phyloP scores from a whole-genome alignment of 441 rosid genomes.

The California macrophylla region DNA sequence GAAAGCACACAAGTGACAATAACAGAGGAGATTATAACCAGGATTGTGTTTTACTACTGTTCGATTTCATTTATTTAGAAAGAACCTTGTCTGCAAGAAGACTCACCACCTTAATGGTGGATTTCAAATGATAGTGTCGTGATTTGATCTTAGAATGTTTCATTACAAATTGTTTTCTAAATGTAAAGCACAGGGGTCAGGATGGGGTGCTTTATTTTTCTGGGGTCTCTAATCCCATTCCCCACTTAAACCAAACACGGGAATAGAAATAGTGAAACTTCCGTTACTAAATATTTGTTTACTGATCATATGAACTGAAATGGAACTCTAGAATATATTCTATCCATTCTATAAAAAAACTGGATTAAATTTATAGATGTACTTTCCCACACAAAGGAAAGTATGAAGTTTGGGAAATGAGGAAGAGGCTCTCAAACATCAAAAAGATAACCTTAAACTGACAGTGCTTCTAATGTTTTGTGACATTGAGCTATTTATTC shows the following conservation, averaged over 20 bases:
- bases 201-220: not conserved
- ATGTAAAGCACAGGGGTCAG: not conserved
- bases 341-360: not conserved
- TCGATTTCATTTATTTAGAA: not conserved
- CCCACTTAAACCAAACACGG: not conserved
- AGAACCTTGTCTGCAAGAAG: not conserved
- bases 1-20: not conserved
- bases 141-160: not conserved
- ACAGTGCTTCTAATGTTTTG: not conserved
- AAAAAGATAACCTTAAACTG: not conserved
- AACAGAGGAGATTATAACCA: not conserved
- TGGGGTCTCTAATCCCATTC: not conserved
- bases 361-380: not conserved
- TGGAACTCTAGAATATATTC: not conserved
- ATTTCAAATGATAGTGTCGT: not conserved
- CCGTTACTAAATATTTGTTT: not conserved
- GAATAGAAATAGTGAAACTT: not conserved
- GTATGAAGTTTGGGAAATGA: not conserved
- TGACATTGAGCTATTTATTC: not conserved
- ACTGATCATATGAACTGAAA: not conserved
- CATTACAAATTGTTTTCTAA: not conserved
- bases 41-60: not conserved
- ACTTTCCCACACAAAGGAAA: not conserved
- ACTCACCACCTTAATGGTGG: not conserved
- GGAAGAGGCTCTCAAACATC: not conserved